Evolutionary conservation across 495 filamentous ascomycete genomes (phyloP).

Genomic region (Oidiodendron maius): DNA sequence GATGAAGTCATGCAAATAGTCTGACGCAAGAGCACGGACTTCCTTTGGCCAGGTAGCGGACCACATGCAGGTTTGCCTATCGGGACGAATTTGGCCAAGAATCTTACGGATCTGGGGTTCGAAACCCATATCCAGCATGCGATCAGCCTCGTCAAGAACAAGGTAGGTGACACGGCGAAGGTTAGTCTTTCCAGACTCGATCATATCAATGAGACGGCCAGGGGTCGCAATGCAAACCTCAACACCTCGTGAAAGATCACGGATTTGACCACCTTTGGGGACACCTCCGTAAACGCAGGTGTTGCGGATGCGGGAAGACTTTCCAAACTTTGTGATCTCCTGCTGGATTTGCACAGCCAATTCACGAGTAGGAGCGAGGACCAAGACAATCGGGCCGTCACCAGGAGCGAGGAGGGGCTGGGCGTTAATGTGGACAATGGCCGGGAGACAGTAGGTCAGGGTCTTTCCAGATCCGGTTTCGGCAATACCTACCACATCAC

Average conservation of each 20-base stretch:
- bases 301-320: slow-evolving; percentile 96
- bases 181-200: slow-evolving; percentile 96
- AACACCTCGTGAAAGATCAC: slow-evolving; percentile 82
- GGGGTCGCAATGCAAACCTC: slow-evolving; percentile 95
- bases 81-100: slow-evolving; percentile 92
- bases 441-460: slow-evolving; percentile 94
- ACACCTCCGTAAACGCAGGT: slow-evolving; percentile 99
- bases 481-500: slow-evolving; percentile 98
- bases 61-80: slow-evolving; percentile 99
- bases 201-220: slow-evolving; percentile 96
- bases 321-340: slow-evolving; percentile 92
- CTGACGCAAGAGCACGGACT: slow-evolving; percentile 88
- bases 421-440: slow-evolving; percentile 98
- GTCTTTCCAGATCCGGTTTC: slow-evolving; percentile 99
- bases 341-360: slow-evolving; percentile 97
- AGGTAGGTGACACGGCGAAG: slow-evolving; percentile 94
- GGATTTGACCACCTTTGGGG: slow-evolving; percentile 91
- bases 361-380: slow-evolving; percentile 94
- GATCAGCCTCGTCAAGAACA: slow-evolving; percentile 86
- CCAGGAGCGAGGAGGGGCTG: slow-evolving; percentile 96
- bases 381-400: slow-evolving; percentile 93
- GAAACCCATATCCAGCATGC: slow-evolving; percentile 91
- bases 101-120: slow-evolving; percentile 92
- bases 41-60: slow-evolving; percentile 99
- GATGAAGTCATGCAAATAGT: slow-evolving; percentile 94